Evolutionary conservation across 495 filamentous ascomycete genomes (phyloP).

Genomic region (Tuber calosporum): DNA sequence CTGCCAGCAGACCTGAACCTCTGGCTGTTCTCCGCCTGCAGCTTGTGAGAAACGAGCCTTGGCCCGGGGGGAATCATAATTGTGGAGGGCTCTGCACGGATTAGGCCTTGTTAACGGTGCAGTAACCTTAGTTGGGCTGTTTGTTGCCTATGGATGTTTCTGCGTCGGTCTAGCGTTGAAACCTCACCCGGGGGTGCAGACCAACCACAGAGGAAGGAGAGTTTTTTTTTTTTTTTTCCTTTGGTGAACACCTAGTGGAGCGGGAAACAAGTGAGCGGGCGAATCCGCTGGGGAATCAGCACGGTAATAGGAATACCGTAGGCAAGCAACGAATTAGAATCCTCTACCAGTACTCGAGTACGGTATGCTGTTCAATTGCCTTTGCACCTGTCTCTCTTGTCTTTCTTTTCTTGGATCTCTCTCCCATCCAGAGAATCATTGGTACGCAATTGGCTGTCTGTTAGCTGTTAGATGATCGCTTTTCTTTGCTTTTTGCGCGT

Average conservation of each 20-base stretch:
- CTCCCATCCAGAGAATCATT: conserved; percentile 1
- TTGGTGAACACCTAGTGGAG: neutral
- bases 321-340: neutral
- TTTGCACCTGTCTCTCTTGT: neutral
- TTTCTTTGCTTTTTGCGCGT: conserved; percentile 1
- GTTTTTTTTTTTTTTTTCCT: neutral
- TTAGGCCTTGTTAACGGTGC: conserved; percentile 5
- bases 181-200: neutral
- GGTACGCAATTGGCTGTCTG: neutral
- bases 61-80: conserved; percentile 34
- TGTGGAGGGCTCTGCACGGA: conserved; percentile 10
- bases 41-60: conserved; percentile 25
- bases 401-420: neutral
- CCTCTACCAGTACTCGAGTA: no score
- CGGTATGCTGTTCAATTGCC: neutral
- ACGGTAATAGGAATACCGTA: neutral
- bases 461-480: neutral
- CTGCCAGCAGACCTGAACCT: conserved; percentile 35
- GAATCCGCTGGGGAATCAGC: neutral
- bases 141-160: neutral
- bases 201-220: neutral
- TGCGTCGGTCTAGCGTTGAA: neutral
- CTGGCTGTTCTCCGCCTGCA: conserved; percentile 35
- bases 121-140: conserved; percentile 3
- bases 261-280: neutral